These are phyloP conservation scores for Neonectria sp. DNA, from an alignment of 2,329 filamentous ascomycete genomes.

Conservation along the genomic window DNA sequence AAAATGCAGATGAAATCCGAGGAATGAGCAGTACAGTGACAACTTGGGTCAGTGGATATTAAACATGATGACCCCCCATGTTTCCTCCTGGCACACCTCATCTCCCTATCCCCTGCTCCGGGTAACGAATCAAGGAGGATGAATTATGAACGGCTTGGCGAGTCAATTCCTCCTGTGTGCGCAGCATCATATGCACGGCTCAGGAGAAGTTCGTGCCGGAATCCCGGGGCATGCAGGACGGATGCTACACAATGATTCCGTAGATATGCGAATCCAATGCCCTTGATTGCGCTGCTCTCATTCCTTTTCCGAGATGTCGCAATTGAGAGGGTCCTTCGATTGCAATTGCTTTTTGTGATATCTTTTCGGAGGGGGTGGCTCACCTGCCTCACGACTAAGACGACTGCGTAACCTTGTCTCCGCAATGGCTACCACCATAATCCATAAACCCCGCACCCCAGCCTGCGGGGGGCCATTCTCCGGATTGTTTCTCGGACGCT, in stretches of 20 bases:
- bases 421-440: neutral
- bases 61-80: conserved; percentile 1
- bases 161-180: neutral
- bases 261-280: too few relatives aligned
- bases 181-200: neutral
- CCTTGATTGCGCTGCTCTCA: neutral
- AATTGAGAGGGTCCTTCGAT: neutral
- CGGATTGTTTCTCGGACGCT: neutral
- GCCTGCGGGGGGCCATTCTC: neutral
- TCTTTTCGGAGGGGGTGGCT: neutral
- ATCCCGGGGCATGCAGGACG: neutral
- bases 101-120: neutral
- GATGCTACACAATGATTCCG: neutral
- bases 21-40: neutral
- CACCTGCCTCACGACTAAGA: neutral
- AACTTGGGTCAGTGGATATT: neutral
- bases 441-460: conserved; percentile 1
- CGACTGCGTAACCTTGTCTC: neutral
- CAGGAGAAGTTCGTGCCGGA: neutral
- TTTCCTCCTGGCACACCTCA: neutral
- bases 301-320: neutral
- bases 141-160: neutral
- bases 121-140: neutral
- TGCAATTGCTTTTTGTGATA: neutral
- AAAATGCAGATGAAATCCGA: neutral